These are phyloP conservation scores for Alternaria sp. DNA, from an alignment of 2,329 filamentous ascomycete species.

Conservation along the genomic window DNA sequence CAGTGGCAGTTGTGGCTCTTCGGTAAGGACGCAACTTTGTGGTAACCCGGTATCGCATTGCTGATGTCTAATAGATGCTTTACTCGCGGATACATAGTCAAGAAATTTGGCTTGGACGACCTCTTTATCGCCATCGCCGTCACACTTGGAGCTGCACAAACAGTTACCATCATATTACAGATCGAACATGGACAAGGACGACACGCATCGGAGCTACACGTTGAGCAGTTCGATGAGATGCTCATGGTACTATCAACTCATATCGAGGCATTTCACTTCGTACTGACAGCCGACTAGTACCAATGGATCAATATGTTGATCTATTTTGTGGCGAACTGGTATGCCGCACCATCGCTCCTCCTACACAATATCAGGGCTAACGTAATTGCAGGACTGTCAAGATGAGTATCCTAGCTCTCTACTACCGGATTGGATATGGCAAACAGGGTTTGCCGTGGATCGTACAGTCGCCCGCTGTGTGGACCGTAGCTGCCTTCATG, in stretches of 20 bases:
- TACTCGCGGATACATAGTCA: conserved; percentile 35
- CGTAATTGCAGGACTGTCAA: conserved; percentile 34
- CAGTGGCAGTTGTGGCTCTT: conserved; percentile 32
- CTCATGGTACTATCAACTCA: conserved; percentile 25
- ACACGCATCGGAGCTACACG: conserved; percentile 26
- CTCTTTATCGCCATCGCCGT: conserved; percentile 37
- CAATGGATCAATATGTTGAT: conserved; percentile 39
- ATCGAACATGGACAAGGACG: conserved; percentile 35
- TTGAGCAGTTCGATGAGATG: conserved; percentile 32
- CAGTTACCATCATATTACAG: conserved; percentile 34
- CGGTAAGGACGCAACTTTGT: conserved; percentile 16
- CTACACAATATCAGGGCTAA: neutral
- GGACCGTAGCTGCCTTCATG: conserved; percentile 29
- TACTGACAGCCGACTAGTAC: conserved; percentile 26
- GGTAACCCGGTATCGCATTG: neutral
- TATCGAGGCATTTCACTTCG: too few relatives aligned
- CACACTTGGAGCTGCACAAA: conserved; percentile 36
- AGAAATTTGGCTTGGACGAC: conserved; percentile 38
- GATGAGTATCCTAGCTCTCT: conserved; percentile 41
- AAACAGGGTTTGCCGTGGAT: conserved; percentile 35
- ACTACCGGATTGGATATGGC: conserved; percentile 37
- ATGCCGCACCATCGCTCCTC: neutral
- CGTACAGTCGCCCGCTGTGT: conserved; percentile 31
- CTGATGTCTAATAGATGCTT: conserved; percentile 27
- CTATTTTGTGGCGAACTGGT: conserved; percentile 42